Conservation (phyloP, 345 rosid genomes). For the Abelmoschus esculentus region DNA sequence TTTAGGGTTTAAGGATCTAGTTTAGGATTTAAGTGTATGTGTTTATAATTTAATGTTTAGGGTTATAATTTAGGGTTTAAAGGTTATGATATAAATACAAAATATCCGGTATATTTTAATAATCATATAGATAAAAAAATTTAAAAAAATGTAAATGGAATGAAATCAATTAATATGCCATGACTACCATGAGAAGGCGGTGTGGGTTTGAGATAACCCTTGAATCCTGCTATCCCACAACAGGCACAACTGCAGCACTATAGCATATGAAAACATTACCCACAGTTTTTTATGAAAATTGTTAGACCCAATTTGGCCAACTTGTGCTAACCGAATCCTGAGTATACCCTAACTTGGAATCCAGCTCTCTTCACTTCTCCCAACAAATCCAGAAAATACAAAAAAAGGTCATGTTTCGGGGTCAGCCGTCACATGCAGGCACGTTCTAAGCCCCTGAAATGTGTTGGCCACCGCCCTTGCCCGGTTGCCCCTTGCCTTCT, state of each 20-base stretch:
- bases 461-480: background rate
- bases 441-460: conserved; percentile 6
- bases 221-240: background rate
- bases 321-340: background rate
- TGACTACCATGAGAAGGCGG: background rate
- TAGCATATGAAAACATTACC: background rate
- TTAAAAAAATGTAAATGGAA: background rate
- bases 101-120: background rate
- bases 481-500: background rate
- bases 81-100: no score
- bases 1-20: no score
- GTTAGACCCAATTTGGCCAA: background rate
- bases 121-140: background rate
- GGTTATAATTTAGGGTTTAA: no score
- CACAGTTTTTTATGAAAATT: background rate
- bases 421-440: conserved; percentile 6
- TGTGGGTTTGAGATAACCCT: background rate
- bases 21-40: no score
- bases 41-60: no score
- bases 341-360: background rate
- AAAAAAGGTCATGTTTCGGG: background rate
- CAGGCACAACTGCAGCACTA: background rate
- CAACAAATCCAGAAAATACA: background rate
- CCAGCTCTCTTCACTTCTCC: conserved; percentile 1
- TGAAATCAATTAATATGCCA: background rate